Evolutionary conservation across 225 moss, liverwort and hornwort species (phyloP).

Genomic region (Anthoceros angustus): DNA sequence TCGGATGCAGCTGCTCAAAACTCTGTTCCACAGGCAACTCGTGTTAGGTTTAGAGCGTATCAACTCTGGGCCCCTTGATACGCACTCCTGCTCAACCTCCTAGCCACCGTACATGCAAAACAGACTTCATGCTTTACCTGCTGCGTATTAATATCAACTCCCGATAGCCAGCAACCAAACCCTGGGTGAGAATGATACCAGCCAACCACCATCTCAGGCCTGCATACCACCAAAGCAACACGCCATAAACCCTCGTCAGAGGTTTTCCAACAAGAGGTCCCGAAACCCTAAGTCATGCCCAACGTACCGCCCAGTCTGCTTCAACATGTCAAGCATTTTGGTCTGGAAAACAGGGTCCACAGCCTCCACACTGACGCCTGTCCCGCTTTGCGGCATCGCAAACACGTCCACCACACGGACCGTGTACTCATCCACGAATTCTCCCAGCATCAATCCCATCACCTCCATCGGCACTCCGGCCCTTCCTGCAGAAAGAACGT

Average conservation of each 20-base stretch:
- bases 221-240: slow-evolving; percentile 11
- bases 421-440: slow-evolving; percentile 95
- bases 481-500: slow-evolving; percentile 36
- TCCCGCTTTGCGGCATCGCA: slow-evolving; percentile 97
- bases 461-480: slow-evolving; percentile 99
- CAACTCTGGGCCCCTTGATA: no score
- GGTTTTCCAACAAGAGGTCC: background rate
- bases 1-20: slow-evolving; percentile 83
- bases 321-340: slow-evolving; percentile 97
- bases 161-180: slow-evolving; percentile 98
- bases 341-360: slow-evolving; percentile 94
- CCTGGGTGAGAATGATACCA: slow-evolving; percentile 99
- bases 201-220: slow-evolving; percentile 97
- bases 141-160: slow-evolving; percentile 92
- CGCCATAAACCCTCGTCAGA: background rate
- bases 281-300: background rate
- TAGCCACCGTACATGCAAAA: no score
- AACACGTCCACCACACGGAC: slow-evolving; percentile 94
- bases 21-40: slow-evolving; percentile 29
- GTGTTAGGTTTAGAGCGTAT: background rate
- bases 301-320: slow-evolving; percentile 75
- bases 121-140: slow-evolving; percentile 27
- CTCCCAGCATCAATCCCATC: slow-evolving; percentile 95
- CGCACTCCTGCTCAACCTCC: no score
- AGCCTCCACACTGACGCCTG: slow-evolving; percentile 92